Base-by-base conservation (phyloP, 2,329 filamentous ascomycete genomes). In the Pseudohalonectria lignicola region DNA sequence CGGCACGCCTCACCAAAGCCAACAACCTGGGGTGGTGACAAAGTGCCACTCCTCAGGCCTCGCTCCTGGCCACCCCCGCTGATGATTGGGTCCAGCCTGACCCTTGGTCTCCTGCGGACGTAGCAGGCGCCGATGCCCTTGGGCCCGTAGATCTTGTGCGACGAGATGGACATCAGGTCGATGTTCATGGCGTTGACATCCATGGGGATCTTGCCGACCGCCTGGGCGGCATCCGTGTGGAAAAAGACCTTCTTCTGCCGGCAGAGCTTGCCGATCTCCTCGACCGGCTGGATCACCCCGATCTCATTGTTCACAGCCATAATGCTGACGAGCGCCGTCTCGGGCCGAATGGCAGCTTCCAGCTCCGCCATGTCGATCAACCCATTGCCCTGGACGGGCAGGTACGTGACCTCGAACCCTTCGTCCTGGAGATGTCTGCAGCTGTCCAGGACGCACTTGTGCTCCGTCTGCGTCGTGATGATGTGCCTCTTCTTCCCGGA, bases 271-370 rank as follows among this genome's bases (percentile, higher is more conserved):
- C 92, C 92, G 56, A 98, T 98, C 64, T 94, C 78, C 50, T 86
- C 84, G 41, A 98, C 64, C 1, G 92, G 92, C 61, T 98, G 92
- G 41, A 98, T 93, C n/a, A 98, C 92, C 54, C 92, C 92, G 52
- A 98, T 96, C 64, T 98, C 92, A 60, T 98, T 98, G 69, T 98
- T 98, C 53, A 98, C 92, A 1, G 92, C 80, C 92, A 98, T 98
- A 61, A 98, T 85, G 55, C 88, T 95, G 60, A 96, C 88, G 21
- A 98, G 66, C 31, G 78, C 80, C 12, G 92, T 98, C 43, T 96
- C 88, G 1, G 88, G 88, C 43, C 84, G 78, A 45, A 98, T 93
- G 18, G 90, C 86, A 17, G 79, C 83, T 63, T 93, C 83, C 21
- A 98, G 74, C 49, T 92, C 77, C 31, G 83, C 73, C 67, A 98